These are phyloP conservation scores for Pichia sp. DNA, from an alignment of 1,139 yeast species.

Conservation along the genomic window DNA sequence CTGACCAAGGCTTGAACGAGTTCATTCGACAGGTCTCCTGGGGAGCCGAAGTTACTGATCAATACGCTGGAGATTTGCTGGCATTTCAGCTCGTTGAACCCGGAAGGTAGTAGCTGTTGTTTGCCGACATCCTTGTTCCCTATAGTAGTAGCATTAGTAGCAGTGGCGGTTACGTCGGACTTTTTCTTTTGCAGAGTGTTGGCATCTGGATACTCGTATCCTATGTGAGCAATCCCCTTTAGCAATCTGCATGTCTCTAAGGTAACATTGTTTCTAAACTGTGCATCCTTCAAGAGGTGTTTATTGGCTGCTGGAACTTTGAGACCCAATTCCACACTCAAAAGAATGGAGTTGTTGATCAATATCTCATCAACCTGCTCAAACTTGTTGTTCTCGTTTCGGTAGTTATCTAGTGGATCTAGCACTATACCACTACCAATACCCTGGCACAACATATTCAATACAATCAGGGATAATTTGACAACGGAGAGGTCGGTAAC, in stretches of 20 bases:
- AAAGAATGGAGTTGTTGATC: constrained; percentile 61
- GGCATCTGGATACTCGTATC: constrained; percentile 30
- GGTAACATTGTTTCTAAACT: constrained; percentile 64
- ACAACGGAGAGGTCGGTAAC: constrained; percentile 41
- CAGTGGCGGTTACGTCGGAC: constrained; percentile 22
- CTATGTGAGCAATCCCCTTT: constrained; percentile 48
- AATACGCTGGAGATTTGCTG: constrained; percentile 34
- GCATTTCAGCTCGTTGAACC: constrained; percentile 28
- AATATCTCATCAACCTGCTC: constrained; percentile 54
- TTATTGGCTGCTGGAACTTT: constrained; percentile 40
- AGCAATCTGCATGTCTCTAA: constrained; percentile 67
- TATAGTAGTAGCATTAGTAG: constrained; percentile 16
- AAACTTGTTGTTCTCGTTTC: constrained; percentile 33
- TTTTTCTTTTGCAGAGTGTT: constrained; percentile 22
- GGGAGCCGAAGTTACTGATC: constrained; percentile 51
- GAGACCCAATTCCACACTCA: constrained; percentile 77
- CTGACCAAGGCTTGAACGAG: constrained; percentile 54
- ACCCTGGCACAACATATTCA: constrained; percentile 59
- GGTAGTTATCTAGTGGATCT: constrained; percentile 44
- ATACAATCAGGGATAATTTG: constrained; percentile 65
- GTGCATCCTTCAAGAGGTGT: constrained; percentile 73
- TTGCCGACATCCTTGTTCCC: constrained; percentile 27
- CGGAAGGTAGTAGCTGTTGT: constrained; percentile 6
- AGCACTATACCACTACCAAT: constrained; percentile 67
- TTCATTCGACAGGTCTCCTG: constrained; percentile 50